These are phyloP conservation scores for Herpetomonas samuelpessoai DNA, from an alignment of 208 protist species.

Conservation along the genomic window DNA sequence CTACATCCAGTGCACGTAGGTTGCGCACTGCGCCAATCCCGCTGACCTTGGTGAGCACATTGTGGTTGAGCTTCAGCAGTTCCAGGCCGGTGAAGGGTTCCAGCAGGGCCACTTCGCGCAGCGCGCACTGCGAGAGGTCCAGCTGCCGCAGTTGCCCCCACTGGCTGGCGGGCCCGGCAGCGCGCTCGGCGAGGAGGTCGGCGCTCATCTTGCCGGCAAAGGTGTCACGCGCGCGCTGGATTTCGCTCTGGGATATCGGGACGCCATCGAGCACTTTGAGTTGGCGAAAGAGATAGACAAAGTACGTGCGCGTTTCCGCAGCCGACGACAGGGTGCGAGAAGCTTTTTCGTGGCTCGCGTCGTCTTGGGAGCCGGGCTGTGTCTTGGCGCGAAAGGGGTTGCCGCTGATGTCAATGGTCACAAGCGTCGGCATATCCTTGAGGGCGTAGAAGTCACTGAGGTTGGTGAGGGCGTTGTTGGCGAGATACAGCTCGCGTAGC, in stretches of 20 bases:
- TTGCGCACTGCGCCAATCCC: conserved; percentile 44
- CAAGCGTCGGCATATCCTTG: conserved; percentile 67
- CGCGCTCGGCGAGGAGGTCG: conserved; percentile 70
- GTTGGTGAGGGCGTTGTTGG: conserved; percentile 73
- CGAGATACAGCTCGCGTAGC: conserved; percentile 85
- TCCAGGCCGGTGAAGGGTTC: conserved; percentile 59
- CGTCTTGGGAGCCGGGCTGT: conserved; percentile 7
- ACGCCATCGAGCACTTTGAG: conserved; percentile 91
- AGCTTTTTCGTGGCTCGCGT: not conserved
- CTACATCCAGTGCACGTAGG: conserved; percentile 79
- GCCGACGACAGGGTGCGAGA: conserved; percentile 5
- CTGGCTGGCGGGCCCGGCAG: conserved; percentile 16
- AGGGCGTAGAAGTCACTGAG: conserved; percentile 79
- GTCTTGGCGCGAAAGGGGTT: conserved; percentile 56
- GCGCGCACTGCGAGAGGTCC: conserved; percentile 73
- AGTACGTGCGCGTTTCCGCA: conserved; percentile 68
- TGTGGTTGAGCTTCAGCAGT: conserved; percentile 81
- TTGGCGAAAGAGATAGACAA: conserved; percentile 89
- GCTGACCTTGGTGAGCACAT: conserved; percentile 50
- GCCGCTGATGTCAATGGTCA: conserved; percentile 88
- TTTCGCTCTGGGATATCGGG: conserved; percentile 53
- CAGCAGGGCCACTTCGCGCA: conserved; percentile 68
- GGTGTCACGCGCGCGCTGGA: conserved; percentile 47
- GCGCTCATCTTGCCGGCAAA: conserved; percentile 80
- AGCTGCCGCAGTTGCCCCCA: conserved; percentile 57